phyloP scores from a whole-genome alignment of 495 filamentous ascomycete genomes.

The Penicillium argentinense region DNA sequence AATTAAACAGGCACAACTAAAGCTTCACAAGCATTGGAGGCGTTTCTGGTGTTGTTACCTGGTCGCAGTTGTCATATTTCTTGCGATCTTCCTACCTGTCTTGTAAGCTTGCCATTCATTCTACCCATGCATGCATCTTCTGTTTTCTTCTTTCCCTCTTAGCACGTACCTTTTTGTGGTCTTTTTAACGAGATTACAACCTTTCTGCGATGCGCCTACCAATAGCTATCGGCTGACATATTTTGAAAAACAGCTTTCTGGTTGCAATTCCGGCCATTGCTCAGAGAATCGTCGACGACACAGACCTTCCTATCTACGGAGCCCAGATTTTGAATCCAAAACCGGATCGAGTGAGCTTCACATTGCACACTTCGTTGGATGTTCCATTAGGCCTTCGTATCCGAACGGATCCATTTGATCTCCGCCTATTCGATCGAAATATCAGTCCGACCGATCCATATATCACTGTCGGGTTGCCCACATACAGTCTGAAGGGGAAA shows the following conservation, averaged over 20 bases:
- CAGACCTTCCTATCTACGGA: slow-evolving; percentile 34
- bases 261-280: slow-evolving; percentile 41
- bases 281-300: slow-evolving; percentile 41
- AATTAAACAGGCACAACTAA: not conserved
- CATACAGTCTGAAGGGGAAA: slow-evolving; percentile 32
- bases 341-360: slow-evolving; percentile 34
- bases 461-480: slow-evolving; percentile 31
- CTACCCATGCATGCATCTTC: too few species aligned
- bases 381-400: slow-evolving; percentile 33
- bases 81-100: slow-evolving; percentile 44
- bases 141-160: too few species aligned
- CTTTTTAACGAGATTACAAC: too few species aligned
- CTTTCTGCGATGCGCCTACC: too few species aligned
- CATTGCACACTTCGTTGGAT: slow-evolving; percentile 33
- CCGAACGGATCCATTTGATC: slow-evolving; percentile 30
- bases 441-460: slow-evolving; percentile 32
- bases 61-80: slow-evolving; percentile 34
- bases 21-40: slow-evolving; percentile 24
- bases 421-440: slow-evolving; percentile 39
- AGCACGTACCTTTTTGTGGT: too few species aligned
- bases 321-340: slow-evolving; percentile 36
- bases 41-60: slow-evolving; percentile 47
- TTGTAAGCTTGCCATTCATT: too few species aligned
- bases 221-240: too few species aligned
- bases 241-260: slow-evolving; percentile 13